Conservation (phyloP, 140 eudicot species). For the Ambrosia hybrid region DNA sequence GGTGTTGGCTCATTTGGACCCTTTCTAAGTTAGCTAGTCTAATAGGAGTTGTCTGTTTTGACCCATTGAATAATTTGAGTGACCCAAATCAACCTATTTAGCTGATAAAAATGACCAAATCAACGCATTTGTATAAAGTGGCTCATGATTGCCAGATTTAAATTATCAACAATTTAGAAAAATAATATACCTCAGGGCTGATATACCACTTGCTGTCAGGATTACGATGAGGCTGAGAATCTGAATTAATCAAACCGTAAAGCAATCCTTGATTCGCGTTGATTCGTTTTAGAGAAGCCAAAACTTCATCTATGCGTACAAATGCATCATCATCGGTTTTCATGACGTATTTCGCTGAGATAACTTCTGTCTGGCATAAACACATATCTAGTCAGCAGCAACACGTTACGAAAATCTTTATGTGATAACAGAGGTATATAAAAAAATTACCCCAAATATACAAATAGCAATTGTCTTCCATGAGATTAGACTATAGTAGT, state of each 20-base stretch:
- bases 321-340: conserved; percentile 98
- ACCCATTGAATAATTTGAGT: not conserved
- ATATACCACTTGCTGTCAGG: conserved; percentile 97
- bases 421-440: conserved; percentile 12
- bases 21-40: not conserved
- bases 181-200: conserved; percentile 68
- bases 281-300: conserved; percentile 50
- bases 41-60: not conserved
- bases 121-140: not conserved
- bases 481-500: conserved; percentile 86
- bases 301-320: conserved; percentile 90
- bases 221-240: conserved; percentile 78
- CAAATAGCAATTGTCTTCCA: conserved; percentile 98
- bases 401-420: conserved; percentile 9
- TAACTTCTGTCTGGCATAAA: conserved; percentile 69
- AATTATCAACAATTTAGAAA: not conserved
- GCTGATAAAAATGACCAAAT: no score
- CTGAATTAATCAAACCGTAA: conserved; percentile 78
- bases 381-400: conserved; percentile 23
- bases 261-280: conserved; percentile 72
- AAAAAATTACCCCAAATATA: conserved; percentile 71
- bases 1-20: no score
- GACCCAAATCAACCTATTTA: not conserved
- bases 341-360: conserved; percentile 85
- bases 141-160: not conserved